Percentiles rank a stretch among this genome's conserved stretches.
phyloP scores from a whole-genome alignment of 306 rosid genomes.

The Dalbergia cochinchinensis region DNA sequence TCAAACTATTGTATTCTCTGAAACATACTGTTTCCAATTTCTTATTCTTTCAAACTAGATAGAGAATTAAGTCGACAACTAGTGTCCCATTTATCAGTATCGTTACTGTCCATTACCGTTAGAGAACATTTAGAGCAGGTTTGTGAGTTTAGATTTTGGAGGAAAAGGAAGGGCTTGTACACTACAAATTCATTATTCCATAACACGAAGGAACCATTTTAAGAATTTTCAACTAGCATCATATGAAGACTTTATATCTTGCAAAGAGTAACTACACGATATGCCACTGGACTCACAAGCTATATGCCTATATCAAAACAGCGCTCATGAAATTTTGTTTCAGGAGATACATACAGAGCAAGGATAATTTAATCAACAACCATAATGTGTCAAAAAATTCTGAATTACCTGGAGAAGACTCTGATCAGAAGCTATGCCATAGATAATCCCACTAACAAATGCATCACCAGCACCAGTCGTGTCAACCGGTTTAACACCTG shows the following conservation, averaged over 20 bases:
- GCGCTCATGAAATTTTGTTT: background rate
- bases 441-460: slow-evolving; percentile 83
- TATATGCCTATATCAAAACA: background rate
- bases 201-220: background rate
- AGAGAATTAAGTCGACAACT: too few species aligned
- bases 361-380: slow-evolving; percentile 30
- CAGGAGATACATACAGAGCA: background rate
- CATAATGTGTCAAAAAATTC: slow-evolving; percentile 7
- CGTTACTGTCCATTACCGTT: too few species aligned
- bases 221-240: background rate
- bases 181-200: background rate
- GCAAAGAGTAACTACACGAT: too few species aligned
- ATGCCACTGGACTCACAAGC: background rate
- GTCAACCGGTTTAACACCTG: slow-evolving; percentile 76
- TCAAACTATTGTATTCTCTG: background rate
- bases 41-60: too few species aligned
- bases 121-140: too few species aligned
- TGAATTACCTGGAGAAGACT: slow-evolving; percentile 66
- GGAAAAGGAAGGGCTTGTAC: too few species aligned
- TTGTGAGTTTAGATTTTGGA: too few species aligned
- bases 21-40: too few species aligned
- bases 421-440: slow-evolving; percentile 71
- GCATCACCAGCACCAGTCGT: slow-evolving; percentile 99
- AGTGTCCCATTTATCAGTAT: too few species aligned
- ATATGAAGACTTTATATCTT: too few species aligned